A percentile compares a stretch with the other conserved stretches of the same genome.
Evolutionary conservation across 805 yeast genomes (phyloP).

Genomic region (Candida andamanensis): DNA sequence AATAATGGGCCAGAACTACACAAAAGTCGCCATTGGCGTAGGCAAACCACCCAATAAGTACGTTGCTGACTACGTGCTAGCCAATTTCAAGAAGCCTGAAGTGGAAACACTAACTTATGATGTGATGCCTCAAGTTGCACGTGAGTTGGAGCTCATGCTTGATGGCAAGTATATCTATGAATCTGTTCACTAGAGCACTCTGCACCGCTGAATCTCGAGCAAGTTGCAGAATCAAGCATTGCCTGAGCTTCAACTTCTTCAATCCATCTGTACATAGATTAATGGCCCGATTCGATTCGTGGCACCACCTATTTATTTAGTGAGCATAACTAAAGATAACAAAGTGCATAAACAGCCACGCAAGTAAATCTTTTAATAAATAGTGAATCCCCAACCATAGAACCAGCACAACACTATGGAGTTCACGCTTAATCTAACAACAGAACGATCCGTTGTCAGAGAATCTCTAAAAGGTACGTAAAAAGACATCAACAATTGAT

Average conservation of each 20-base stretch:
- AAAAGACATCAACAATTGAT: not conserved
- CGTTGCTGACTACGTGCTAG: conserved; percentile 60
- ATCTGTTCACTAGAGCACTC: too few species aligned
- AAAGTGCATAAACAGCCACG: not conserved
- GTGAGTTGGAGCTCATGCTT: conserved; percentile 1
- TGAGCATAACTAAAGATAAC: not conserved
- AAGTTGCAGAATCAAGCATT: too few species aligned
- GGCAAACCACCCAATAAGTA: conserved; percentile 53
- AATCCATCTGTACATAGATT: too few species aligned
- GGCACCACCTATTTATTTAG: too few species aligned
- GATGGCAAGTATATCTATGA: not conserved
- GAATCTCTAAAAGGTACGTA: conserved; percentile 51
- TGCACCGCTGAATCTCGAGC: too few species aligned
- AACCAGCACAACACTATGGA: conserved; percentile 36
- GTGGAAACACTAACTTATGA: conserved; percentile 30
- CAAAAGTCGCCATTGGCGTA: conserved; percentile 73
- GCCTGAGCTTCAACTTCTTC: too few species aligned
- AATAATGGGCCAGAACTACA: conserved; percentile 46
- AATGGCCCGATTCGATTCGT: too few species aligned
- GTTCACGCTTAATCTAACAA: conserved; percentile 41
- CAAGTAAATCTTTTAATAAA: too few species aligned
- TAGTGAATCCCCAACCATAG: too few species aligned
- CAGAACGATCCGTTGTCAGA: conserved; percentile 49
- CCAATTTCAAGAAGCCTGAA: conserved; percentile 46
- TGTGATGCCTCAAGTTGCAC: conserved; percentile 28